Conservation (phyloP, 768 basidiomycete genomes). For the Fibroporia radiculosa region DNA sequence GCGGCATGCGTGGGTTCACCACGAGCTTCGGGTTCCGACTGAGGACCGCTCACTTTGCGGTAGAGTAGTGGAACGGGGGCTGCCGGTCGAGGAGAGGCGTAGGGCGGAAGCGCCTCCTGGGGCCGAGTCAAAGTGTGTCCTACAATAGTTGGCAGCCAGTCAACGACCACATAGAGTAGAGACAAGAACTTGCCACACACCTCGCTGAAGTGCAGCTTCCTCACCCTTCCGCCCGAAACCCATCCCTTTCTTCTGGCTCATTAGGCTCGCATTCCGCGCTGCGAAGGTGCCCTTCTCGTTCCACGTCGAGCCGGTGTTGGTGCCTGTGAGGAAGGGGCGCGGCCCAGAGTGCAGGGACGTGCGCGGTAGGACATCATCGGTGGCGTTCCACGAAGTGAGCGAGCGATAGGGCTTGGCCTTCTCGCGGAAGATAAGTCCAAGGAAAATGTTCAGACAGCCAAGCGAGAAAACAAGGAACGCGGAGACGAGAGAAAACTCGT, state of each 20-base stretch:
- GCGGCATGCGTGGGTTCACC: no score
- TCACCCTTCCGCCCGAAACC: conserved; percentile 82
- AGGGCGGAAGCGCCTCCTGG: conserved; percentile 45
- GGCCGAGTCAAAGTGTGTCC: conserved; percentile 53
- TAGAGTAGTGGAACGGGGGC: no score
- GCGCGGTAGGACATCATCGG: conserved; percentile 32
- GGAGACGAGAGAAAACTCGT: conserved; percentile 82
- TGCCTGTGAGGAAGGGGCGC: conserved; percentile 1
- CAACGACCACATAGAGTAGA: conserved; percentile 6
- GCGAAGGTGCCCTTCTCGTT: conserved; percentile 12
- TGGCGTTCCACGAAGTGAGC: conserved; percentile 61
- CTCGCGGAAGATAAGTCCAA: conserved; percentile 67
- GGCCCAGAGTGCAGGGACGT: conserved; percentile 18
- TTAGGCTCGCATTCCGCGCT: conserved; percentile 12
- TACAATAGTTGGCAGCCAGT: conserved; percentile 11
- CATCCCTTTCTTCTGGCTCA: conserved; percentile 31
- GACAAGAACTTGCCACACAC: conserved; percentile 27
- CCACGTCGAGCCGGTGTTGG: conserved; percentile 10
- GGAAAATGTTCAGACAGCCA: conserved; percentile 78
- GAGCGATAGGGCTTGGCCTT: conserved; percentile 57
- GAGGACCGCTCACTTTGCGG: no score
- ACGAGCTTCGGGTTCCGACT: no score
- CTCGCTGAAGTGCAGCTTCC: conserved; percentile 64
- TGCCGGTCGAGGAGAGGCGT: no score
- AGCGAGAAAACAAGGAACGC: conserved; percentile 89